These are phyloP conservation scores for Populus hybrid DNA, from an alignment of 441 rosid genomes.

Conservation along the genomic window DNA sequence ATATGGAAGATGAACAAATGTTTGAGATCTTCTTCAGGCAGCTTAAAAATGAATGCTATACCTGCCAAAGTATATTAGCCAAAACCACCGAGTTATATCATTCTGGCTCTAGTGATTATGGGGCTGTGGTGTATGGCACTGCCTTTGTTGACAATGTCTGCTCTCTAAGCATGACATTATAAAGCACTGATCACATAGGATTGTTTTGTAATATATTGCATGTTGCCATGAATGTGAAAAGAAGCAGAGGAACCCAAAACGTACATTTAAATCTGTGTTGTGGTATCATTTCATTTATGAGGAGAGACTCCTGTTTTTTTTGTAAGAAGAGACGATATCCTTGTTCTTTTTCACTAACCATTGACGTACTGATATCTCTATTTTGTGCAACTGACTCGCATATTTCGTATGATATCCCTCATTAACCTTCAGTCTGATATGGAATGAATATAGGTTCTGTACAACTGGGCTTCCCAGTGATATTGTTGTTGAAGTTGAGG, in stretches of 20 bases:
- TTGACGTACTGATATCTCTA: too few species aligned
- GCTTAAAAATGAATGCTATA: background rate
- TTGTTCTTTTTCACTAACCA: too few species aligned
- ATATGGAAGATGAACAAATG: background rate
- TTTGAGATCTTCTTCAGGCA: background rate
- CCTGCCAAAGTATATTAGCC: too few species aligned
- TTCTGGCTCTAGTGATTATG: too few species aligned
- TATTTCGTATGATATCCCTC: too few species aligned
- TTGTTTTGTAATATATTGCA: background rate
- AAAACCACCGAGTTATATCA: too few species aligned
- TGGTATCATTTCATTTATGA: constrained; percentile 1
- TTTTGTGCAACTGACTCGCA: too few species aligned
- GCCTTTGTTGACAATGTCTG: background rate
- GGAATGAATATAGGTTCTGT: constrained; percentile 65
- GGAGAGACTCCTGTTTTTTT: too few species aligned
- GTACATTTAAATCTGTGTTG: background rate
- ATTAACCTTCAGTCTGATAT: too few species aligned
- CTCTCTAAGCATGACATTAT: background rate
- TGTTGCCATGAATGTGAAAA: too few species aligned
- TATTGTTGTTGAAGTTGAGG: constrained; percentile 82
- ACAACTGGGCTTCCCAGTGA: constrained; percentile 96
- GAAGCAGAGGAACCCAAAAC: background rate
- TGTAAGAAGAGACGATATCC: too few species aligned
- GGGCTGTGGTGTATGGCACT: too few species aligned
- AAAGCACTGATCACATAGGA: background rate